Conservation (phyloP, 108 stramenopile genomes). For the Bacterosira constricta region DNA sequence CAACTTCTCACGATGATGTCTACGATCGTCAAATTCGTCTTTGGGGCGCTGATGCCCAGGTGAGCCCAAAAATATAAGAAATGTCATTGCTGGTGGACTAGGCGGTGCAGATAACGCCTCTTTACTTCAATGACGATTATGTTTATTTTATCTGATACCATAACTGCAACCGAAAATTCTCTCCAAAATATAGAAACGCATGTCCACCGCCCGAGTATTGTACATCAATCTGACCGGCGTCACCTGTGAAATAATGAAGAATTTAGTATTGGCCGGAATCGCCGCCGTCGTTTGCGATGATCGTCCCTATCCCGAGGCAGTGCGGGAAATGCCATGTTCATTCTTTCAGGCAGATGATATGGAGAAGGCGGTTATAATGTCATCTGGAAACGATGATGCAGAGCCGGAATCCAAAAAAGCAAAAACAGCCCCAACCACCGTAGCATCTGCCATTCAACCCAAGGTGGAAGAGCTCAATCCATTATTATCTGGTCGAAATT, state of each 20-base stretch:
- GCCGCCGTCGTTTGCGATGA: conserved; percentile 81
- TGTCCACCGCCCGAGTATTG: conserved; percentile 85
- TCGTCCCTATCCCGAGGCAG: conserved; percentile 63
- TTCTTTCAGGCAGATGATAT: conserved; percentile 52
- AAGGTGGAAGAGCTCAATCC: conserved; percentile 92
- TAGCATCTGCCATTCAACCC: conserved; percentile 70
- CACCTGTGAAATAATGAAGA: conserved; percentile 89
- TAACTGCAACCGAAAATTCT: not conserved
- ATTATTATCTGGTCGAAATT: conserved; percentile 74
- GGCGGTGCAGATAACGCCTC: not conserved
- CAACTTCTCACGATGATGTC: conserved; percentile 64
- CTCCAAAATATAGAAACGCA: conserved; percentile 58
- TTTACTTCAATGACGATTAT: not conserved
- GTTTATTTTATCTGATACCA: not conserved
- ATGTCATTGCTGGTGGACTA: not conserved
- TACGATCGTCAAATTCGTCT: conserved; percentile 97
- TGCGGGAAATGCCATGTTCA: conserved; percentile 50
- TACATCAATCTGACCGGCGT: conserved; percentile 90
- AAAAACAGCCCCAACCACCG: conserved; percentile 47
- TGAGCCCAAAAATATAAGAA: conserved; percentile 11
- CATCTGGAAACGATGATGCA: conserved; percentile 2
- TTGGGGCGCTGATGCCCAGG: conserved; percentile 96
- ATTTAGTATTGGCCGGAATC: conserved; percentile 92
- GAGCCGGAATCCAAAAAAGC: conserved; percentile 49
- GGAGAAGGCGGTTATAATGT: conserved; percentile 20